Evolutionary conservation across 2,329 filamentous ascomycete species (phyloP).

Genomic region (Macroventuria anomochaeta): DNA sequence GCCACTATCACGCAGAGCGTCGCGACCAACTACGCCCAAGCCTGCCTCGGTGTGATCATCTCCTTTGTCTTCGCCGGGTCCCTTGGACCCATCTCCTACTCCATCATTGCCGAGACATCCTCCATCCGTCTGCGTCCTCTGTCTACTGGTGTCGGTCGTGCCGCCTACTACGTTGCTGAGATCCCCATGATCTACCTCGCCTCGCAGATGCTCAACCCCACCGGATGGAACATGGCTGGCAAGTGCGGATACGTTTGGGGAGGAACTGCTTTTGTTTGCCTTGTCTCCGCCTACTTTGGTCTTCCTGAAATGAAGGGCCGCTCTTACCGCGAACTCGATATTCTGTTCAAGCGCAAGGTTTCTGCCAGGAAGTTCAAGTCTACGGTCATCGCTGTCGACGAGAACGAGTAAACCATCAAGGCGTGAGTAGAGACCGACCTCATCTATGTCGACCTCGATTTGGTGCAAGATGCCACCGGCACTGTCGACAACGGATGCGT

Average conservation of each 20-base stretch:
- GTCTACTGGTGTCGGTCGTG: constrained; percentile 68
- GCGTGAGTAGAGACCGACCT: too few species aligned
- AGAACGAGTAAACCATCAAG: constrained; percentile 64
- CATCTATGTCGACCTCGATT: too few species aligned
- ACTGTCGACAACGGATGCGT: too few species aligned
- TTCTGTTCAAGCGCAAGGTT: constrained; percentile 52
- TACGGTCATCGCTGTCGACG: constrained; percentile 62
- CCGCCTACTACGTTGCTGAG: constrained; percentile 66
- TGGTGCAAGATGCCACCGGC: too few species aligned
- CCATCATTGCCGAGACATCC: constrained; percentile 71
- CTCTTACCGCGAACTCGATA: constrained; percentile 58
- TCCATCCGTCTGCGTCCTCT: constrained; percentile 67
- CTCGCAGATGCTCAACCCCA: constrained; percentile 58
- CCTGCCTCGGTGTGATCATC: constrained; percentile 67
- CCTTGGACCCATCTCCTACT: constrained; percentile 69
- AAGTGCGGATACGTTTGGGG: constrained; percentile 40
- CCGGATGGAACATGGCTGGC: constrained; percentile 48
- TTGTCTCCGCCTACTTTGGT: constrained; percentile 57
- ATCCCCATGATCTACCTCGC: constrained; percentile 70
- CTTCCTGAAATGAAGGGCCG: constrained; percentile 62
- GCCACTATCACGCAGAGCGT: constrained; percentile 55
- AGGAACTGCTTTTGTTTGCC: constrained; percentile 61
- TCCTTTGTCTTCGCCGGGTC: constrained; percentile 69
- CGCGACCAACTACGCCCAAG: constrained; percentile 61
- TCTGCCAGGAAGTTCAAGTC: constrained; percentile 62